Evolutionary conservation across 225 moss, liverwort and hornwort species (phyloP).

Genomic region (Neckera pumila): DNA sequence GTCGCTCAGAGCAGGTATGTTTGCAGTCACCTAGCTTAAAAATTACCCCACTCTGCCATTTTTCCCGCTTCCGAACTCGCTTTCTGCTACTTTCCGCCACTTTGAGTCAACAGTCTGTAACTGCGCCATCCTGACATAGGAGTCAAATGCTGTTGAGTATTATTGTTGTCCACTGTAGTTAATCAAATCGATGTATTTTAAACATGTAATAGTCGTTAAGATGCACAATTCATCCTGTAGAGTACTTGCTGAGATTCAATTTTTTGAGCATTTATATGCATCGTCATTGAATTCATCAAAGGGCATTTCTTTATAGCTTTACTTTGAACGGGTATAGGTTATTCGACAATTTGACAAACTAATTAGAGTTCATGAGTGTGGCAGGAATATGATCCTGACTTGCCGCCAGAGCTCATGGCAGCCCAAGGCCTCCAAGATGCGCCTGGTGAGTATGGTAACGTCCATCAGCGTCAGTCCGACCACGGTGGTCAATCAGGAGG

Average conservation of each 20-base stretch:
- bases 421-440: slow-evolving; percentile 78
- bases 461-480: slow-evolving; percentile 69
- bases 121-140: neutral
- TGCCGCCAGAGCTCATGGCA: slow-evolving; percentile 95
- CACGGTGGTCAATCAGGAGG: slow-evolving; percentile 57
- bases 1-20: slow-evolving; percentile 94
- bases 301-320: neutral
- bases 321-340: neutral
- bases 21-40: neutral
- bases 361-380: neutral
- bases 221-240: neutral
- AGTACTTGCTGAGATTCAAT: neutral
- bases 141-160: neutral
- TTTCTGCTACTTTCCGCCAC: neutral
- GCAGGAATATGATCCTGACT: slow-evolving; percentile 98
- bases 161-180: neutral
- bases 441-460: slow-evolving; percentile 47
- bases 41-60: neutral
- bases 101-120: neutral
- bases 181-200: neutral
- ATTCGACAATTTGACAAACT: neutral
- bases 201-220: neutral
- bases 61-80: neutral
- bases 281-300: neutral
- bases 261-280: neutral